Base-by-base conservation (phyloP, 495 filamentous ascomycete genomes). In the Penicillium diatomitis region DNA sequence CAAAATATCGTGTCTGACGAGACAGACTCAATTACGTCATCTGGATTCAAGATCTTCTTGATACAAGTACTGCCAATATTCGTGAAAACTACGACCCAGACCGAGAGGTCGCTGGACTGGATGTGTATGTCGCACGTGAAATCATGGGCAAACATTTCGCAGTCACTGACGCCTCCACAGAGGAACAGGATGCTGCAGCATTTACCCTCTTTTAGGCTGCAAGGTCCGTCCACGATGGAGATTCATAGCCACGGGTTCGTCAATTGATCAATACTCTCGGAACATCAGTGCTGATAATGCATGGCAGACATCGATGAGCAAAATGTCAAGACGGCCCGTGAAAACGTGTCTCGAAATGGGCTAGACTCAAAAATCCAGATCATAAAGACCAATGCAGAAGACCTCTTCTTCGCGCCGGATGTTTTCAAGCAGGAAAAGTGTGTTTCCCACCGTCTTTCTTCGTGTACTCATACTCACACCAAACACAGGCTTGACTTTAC, bases 121-220 rank as follows among this genome's bases (percentile, higher is more conserved):
- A 98, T 57, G 84, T 98, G 75, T 81, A 68, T 31, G 40, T 51
- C 6, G 2, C 36, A 27, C 10, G 20, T 4, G 2, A 31, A 7
- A 12, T 10, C 1, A 7, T 20, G 20, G 20, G 20, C 2, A 20
- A 20, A 20, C 0, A 20, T 20, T 2, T 20, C 20, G 20, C 20
- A 20, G 20, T 2, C 20, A 20, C 20, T 20, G 20, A 20, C 20
- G 20, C 20, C 20, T 29, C 8, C 33, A 5, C 35, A 81, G 78
- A 54, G 92, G 92, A 44, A 94, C 87, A 3, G 92, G 92, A 32
- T 87, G 92, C 10, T 91, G 86, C 52, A 81, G 81, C 57, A 95
- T 98, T 48, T 97, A 97, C 64, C 85, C 92, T 3, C 74, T 98
- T 1, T 75, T 98, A 5, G 86, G 80, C n/a, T 88, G 85, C 50